Evolutionary conservation across 371 early-diverging fungal species (phyloP), one percentile per base, ranked within the genome.

Genomic region (Haplosporangium sp.): DNA sequence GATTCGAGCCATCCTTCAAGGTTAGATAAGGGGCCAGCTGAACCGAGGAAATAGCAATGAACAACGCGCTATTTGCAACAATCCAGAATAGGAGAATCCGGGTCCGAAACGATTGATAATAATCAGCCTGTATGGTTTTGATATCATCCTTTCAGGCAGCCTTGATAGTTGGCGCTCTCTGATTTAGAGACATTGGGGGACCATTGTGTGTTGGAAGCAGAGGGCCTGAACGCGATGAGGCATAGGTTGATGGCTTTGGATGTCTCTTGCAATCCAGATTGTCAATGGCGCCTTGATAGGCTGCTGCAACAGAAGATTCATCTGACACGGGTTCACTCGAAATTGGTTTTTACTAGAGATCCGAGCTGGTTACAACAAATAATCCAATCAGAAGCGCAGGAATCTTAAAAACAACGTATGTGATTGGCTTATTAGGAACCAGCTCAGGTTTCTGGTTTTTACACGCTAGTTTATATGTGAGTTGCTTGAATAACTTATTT

Each of bases 291-390:
- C 85, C 86, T 21, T 93, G 92, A 66, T 94, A 95, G 42, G 88
- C 75, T 18, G 74, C 68, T 65, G 93, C 86, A 3, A 91, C 88
- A 60, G 87, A 89, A 10, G 84, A 87, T 9, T 86, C 84, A 41
- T 90, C 94, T 10, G 79, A 95, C 95, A 64, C 95, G 92, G 95
- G 95, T 29, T n/a, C n/a, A n/a, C n/a, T n/a, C n/a, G n/a, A n/a
- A n/a, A n/a, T n/a, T n/a, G n/a, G n/a, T n/a, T n/a, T n/a, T n/a
- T n/a, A n/a, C n/a, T n/a, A n/a, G n/a, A n/a, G n/a, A n/a, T n/a
- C n/a, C n/a, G n/a, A n/a, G n/a, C n/a, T n/a, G n/a, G n/a, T n/a
- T n/a, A n/a, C n/a, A n/a, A n/a, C n/a, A n/a, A n/a, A n/a, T n/a
- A n/a, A n/a, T n/a, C n/a, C n/a, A n/a, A n/a, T n/a, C n/a, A n/a